Percentiles rank a stretch among this genome's conserved stretches.
phyloP scores from a whole-genome alignment of 2,329 filamentous ascomycete genomes.

The Penicillium brevicompactum region DNA sequence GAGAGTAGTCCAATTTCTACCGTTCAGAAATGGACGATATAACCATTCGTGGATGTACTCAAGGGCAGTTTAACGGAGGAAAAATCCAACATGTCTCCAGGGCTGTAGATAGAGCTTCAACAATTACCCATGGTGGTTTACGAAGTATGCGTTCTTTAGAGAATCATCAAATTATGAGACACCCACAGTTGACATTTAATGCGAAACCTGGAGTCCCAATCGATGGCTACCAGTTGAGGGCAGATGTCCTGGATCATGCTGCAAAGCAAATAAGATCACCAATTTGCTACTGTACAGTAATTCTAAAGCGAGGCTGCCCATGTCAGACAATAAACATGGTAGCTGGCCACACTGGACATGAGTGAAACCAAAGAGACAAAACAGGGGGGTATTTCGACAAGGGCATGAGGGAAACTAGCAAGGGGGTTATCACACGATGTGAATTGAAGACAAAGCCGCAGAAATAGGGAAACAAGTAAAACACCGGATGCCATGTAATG shows the following conservation, averaged over 20 bases:
- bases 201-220: not conserved
- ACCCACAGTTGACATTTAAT: no score
- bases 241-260: not conserved
- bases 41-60: no score
- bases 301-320: slow-evolving; percentile 27
- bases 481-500: slow-evolving; percentile 29
- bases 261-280: slow-evolving; percentile 7
- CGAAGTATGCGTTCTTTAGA: no score
- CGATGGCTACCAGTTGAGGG: not conserved
- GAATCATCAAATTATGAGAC: no score
- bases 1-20: no score
- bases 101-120: no score
- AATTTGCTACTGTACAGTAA: slow-evolving; percentile 34
- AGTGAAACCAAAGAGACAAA: slow-evolving; percentile 14
- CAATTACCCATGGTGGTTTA: no score
- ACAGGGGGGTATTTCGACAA: slow-evolving; percentile 24
- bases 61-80: no score
- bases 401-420: not conserved
- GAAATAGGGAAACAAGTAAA: slow-evolving; percentile 16
- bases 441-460: slow-evolving; percentile 7
- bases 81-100: no score
- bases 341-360: slow-evolving; percentile 20
- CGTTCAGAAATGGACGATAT: no score
- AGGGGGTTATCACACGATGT: not conserved
- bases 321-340: slow-evolving; percentile 13